phyloP scores from a whole-genome alignment of 169 alveolate genomes.

The Hepatocystis sp. region DNA sequence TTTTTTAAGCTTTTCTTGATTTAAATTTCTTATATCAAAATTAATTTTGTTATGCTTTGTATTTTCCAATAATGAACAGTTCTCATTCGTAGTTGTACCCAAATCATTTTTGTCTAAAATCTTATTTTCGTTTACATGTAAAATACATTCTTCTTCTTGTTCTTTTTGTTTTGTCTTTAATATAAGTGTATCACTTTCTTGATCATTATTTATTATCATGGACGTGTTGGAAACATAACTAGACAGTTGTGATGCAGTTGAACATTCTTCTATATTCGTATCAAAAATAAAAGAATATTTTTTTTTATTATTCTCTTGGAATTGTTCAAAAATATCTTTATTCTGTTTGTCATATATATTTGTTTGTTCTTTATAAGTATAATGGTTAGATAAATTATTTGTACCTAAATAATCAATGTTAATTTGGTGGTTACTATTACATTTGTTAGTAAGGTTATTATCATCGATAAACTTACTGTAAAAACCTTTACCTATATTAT shows the following conservation, averaged over 20 bases:
- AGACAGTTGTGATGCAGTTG: background rate
- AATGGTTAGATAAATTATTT: too few species aligned
- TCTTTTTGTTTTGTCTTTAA: background rate
- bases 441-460: too few species aligned
- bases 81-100: too few species aligned
- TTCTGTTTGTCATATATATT: background rate
- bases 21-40: conserved; percentile 13
- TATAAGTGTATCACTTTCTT: background rate
- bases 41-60: background rate
- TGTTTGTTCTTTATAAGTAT: background rate
- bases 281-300: conserved; percentile 47
- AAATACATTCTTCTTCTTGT: too few species aligned
- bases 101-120: too few species aligned
- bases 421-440: too few species aligned
- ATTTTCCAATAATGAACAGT: too few species aligned
- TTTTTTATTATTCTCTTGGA: conserved; percentile 34
- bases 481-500: too few species aligned
- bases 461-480: too few species aligned
- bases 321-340: conserved; percentile 36
- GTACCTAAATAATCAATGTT: too few species aligned
- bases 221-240: background rate
- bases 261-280: conserved; percentile 10
- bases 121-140: too few species aligned
- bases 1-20: conserved; percentile 21
- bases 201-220: background rate